These are phyloP conservation scores for Microcos paniculata DNA, from an alignment of 345 rosid genomes.

Conservation along the genomic window DNA sequence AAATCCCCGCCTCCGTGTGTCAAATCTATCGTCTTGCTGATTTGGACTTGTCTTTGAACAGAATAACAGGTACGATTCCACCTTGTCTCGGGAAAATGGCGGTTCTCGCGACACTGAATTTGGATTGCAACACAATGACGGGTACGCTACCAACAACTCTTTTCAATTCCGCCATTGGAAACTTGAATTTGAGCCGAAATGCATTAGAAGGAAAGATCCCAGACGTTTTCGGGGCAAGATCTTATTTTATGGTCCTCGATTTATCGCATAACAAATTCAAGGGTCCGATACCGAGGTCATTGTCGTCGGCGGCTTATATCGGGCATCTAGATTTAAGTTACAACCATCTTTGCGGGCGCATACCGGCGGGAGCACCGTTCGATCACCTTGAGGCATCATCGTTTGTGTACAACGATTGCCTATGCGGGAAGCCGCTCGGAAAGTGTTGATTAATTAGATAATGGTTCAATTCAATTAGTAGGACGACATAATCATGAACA, in stretches of 20 bases:
- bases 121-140: conserved; percentile 62
- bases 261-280: conserved; percentile 58
- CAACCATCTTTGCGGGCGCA: conserved; percentile 79
- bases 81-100: conserved; percentile 72
- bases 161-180: conserved; percentile 55
- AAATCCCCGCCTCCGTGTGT: conserved; percentile 59
- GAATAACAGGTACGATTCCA: conserved; percentile 61
- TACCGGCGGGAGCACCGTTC: conserved; percentile 76
- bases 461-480: too few relatives aligned
- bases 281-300: conserved; percentile 62
- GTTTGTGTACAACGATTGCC: conserved; percentile 66
- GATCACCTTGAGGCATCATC: conserved; percentile 84
- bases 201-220: conserved; percentile 54
- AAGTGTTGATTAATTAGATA: conserved; percentile 35
- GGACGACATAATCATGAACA: too few relatives aligned
- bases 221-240: conserved; percentile 68
- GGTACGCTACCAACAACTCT: conserved; percentile 58
- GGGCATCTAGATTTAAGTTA: conserved; percentile 91
- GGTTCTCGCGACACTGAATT: conserved; percentile 75
- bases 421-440: conserved; percentile 75
- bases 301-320: conserved; percentile 57
- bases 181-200: conserved; percentile 69
- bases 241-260: conserved; percentile 72
- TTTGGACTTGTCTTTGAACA: conserved; percentile 71
- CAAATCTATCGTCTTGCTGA: conserved; percentile 79